Percentiles rank a stretch among this genome's conserved stretches.
phyloP scores from a whole-genome alignment of 1,284 basidiomycete species.

The Somion occarium region DNA sequence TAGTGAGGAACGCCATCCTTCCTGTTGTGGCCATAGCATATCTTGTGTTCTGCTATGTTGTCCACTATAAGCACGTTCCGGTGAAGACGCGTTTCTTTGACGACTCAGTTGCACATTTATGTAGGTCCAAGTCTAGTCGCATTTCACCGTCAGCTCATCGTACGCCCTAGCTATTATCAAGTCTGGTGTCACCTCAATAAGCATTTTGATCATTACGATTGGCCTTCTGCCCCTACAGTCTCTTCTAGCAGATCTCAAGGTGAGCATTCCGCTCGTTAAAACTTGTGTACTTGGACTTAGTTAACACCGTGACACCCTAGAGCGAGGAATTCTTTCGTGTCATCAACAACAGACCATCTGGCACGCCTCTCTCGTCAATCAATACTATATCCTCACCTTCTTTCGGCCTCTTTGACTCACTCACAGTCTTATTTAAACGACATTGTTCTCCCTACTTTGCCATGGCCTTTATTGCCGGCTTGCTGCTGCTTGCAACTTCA shows the following conservation, averaged over 20 bases:
- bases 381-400: conserved; percentile 4
- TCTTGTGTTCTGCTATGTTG: conserved; percentile 6
- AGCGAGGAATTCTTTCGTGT: conserved; percentile 6
- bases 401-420: conserved; percentile 2
- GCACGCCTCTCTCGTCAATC: background rate
- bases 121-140: background rate
- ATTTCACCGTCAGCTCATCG: background rate
- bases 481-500: background rate
- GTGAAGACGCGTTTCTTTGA: conserved; percentile 1
- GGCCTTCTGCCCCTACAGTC: conserved; percentile 3
- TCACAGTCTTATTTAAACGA: background rate
- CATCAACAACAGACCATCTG: background rate
- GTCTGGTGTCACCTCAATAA: conserved; percentile 8
- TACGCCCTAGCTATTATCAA: conserved; percentile 1
- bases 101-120: background rate
- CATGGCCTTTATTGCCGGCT: background rate
- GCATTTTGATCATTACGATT: conserved; percentile 5
- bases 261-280: background rate
- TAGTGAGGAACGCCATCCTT: background rate
- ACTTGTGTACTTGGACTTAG: background rate
- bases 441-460: conserved; percentile 4
- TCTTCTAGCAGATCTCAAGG: conserved; percentile 3
- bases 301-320: background rate
- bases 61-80: background rate
- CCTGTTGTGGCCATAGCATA: conserved; percentile 4